phyloP scores from a whole-genome alignment of 192 early-diverging fungal genomes.

The Chytriomyces confervae region DNA sequence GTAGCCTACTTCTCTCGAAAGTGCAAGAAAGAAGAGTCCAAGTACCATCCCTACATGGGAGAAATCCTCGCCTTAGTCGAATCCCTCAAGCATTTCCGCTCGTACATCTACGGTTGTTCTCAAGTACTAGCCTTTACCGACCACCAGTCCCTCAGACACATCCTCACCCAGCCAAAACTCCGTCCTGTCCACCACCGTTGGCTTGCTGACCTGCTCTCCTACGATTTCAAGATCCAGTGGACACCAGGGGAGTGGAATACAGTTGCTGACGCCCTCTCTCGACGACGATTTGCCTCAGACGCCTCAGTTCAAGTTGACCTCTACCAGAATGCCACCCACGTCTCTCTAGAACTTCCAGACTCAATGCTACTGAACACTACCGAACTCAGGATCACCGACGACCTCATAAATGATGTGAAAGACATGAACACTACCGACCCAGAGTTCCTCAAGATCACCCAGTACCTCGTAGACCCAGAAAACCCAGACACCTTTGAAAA shows the following conservation, averaged over 20 bases:
- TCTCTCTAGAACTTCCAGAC: no score
- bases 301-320: neutral
- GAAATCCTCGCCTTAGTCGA: conserved; percentile 29
- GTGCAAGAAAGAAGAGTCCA: conserved; percentile 16
- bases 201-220: no score
- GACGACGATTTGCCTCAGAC: conserved; percentile 6
- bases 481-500: neutral
- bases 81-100: neutral
- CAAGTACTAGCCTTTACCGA: no score
- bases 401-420: no score
- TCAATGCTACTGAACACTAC: no score
- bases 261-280: conserved; percentile 40
- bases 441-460: conserved; percentile 1
- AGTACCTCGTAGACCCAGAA: conserved; percentile 2
- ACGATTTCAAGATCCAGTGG: conserved; percentile 37
- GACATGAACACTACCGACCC: neutral
- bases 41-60: conserved; percentile 31
- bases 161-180: no score
- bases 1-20: no score
- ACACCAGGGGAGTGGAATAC: conserved; percentile 39
- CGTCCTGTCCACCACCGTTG: no score
- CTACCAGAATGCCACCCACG: neutral
- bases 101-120: conserved; percentile 4
- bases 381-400: no score
- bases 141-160: no score